Conservation (phyloP, 1,284 basidiomycete species). For the Cryptococcus hybrid region DNA sequence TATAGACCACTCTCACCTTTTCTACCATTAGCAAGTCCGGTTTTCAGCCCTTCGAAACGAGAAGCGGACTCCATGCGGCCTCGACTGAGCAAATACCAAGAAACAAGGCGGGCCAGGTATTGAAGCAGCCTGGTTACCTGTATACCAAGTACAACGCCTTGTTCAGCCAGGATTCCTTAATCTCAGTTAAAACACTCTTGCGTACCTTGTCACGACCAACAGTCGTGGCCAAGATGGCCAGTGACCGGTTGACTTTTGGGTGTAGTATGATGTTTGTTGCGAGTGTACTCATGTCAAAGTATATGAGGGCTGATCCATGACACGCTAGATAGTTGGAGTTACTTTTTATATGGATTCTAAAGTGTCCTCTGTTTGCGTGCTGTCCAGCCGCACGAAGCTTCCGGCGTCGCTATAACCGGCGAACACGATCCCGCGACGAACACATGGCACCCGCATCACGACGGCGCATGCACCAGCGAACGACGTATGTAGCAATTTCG, state of each 20-base stretch:
- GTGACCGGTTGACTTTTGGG: conserved; percentile 68
- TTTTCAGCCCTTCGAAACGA: conserved; percentile 75
- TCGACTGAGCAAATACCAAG: conserved; percentile 70
- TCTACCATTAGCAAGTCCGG: conserved; percentile 70
- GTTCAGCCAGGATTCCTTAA: too few relatives aligned
- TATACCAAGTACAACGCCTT: background rate
- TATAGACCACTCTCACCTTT: conserved; percentile 60
- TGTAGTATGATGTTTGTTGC: conserved; percentile 80
- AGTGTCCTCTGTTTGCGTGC: background rate
- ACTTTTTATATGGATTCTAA: background rate
- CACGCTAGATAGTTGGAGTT: background rate
- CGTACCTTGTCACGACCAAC: conserved; percentile 82
- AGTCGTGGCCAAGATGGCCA: conserved; percentile 77
- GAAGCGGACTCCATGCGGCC: conserved; percentile 65
- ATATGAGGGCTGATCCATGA: background rate
- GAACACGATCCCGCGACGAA: too few relatives aligned
- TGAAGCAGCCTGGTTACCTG: conserved; percentile 88
- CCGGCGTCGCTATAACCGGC: too few relatives aligned
- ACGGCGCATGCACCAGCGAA: too few relatives aligned
- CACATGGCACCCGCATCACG: too few relatives aligned
- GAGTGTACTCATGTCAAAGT: conserved; percentile 35
- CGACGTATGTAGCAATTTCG: too few relatives aligned
- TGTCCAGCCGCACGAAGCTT: too few relatives aligned
- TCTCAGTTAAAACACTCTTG: too few relatives aligned
- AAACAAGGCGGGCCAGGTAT: conserved; percentile 86